phyloP scores from a whole-genome alignment of 2,329 filamentous ascomycete species.

The Magnaporthiopsis poae region DNA sequence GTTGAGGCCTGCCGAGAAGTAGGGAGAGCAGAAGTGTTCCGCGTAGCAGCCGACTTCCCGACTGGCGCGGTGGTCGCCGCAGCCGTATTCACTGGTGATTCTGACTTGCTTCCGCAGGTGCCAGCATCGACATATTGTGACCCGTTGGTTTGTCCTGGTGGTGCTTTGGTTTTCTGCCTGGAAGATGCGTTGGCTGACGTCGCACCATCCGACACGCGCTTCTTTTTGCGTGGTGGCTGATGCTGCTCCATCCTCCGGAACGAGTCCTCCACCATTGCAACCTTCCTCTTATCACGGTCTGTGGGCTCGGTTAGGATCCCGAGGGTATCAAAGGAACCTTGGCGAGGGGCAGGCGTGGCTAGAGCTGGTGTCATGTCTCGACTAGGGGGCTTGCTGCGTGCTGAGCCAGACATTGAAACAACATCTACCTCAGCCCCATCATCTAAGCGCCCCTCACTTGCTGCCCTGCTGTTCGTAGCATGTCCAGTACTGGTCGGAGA shows the following conservation, averaged over 20 bases:
- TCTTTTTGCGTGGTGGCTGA: conserved; percentile 47
- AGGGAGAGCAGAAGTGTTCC: conserved; percentile 21
- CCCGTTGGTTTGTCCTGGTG: conserved; percentile 15
- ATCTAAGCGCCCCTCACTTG: conserved; percentile 52
- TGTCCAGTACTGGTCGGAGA: conserved; percentile 55
- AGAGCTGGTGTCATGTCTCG: conserved; percentile 53
- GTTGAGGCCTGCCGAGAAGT: conserved; percentile 30
- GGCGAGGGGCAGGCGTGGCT: conserved; percentile 22
- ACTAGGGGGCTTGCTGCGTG: conserved; percentile 55
- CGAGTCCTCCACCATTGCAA: conserved; percentile 55
- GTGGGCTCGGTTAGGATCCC: conserved; percentile 55
- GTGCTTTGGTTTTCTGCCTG: conserved; percentile 2
- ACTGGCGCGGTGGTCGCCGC: conserved; percentile 26
- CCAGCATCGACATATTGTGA: conserved; percentile 42
- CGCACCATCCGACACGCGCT: conserved; percentile 48
- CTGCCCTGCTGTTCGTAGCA: conserved; percentile 52
- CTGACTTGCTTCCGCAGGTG: conserved; percentile 44
- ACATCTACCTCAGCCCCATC: conserved; percentile 44
- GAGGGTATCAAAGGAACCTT: conserved; percentile 50
- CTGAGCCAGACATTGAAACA: conserved; percentile 39
- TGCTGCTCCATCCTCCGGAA: conserved; percentile 55
- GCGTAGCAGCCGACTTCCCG: conserved; percentile 6
- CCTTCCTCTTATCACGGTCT: conserved; percentile 57
- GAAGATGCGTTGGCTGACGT: conserved; percentile 7
- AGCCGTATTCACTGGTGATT: conserved; percentile 35